phyloP scores from a whole-genome alignment of 768 basidiomycete species.

The Tricholoma furcatifolium region DNA sequence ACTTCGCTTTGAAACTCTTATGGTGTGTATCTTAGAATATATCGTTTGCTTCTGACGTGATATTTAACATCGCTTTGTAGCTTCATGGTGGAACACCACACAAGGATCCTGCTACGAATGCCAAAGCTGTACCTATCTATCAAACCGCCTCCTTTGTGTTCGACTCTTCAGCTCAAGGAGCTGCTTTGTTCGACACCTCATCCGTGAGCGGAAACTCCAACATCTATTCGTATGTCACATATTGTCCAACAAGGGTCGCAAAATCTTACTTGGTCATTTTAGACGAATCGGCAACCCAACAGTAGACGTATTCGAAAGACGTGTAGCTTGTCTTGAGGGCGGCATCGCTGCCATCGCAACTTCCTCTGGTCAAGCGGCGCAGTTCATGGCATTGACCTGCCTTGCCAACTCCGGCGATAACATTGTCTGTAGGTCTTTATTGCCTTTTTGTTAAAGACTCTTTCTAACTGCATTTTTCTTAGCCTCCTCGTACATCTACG shows the following conservation, averaged over 20 bases:
- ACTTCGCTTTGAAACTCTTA: slow-evolving; percentile 55
- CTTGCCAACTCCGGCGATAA: slow-evolving; percentile 60
- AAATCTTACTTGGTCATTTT: no score
- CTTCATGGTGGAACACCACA: slow-evolving; percentile 57
- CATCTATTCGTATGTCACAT: slow-evolving; percentile 1
- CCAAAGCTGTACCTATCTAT: slow-evolving; percentile 65
- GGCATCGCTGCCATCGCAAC: slow-evolving; percentile 60
- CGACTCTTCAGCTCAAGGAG: slow-evolving; percentile 46
- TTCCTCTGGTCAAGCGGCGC: slow-evolving; percentile 61
- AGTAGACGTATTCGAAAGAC: slow-evolving; percentile 59
- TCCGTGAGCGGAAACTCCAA: slow-evolving; percentile 10
- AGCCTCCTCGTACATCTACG: slow-evolving; percentile 19
- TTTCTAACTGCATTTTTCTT: neutral
- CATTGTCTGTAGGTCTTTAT: slow-evolving; percentile 53
- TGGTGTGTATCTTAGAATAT: neutral
- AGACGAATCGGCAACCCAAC: slow-evolving; percentile 18
- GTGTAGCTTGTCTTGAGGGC: slow-evolving; percentile 64
- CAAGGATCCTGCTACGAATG: slow-evolving; percentile 51
- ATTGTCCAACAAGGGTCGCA: neutral
- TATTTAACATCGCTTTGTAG: slow-evolving; percentile 32
- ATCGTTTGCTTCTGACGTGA: neutral
- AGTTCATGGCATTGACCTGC: slow-evolving; percentile 56
- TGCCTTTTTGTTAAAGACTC: neutral
- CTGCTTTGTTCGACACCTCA: slow-evolving; percentile 10
- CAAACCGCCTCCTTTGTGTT: slow-evolving; percentile 56